Evolutionary conservation across 176 grass and related monocot species (phyloP).

Genomic region (Saccharum spontaneum): DNA sequence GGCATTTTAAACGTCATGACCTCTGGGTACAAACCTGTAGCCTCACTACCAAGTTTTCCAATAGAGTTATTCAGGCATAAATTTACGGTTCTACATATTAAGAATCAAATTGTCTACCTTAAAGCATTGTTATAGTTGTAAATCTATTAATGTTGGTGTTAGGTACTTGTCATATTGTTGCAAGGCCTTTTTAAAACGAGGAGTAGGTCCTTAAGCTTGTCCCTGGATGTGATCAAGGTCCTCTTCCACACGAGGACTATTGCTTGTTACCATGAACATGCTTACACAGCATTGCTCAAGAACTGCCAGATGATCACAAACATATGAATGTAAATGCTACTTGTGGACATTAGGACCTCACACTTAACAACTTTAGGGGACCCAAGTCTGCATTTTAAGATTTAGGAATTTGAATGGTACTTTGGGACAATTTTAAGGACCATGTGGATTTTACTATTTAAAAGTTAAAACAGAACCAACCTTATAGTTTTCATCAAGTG

Average conservation of each 20-base stretch:
- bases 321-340: not conserved
- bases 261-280: not conserved
- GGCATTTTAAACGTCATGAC: not conserved
- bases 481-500: not conserved
- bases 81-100: not conserved
- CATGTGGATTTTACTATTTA: not conserved
- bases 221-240: not conserved
- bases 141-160: slow-evolving; percentile 12
- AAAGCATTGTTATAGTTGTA: not conserved
- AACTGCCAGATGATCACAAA: not conserved
- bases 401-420: not conserved
- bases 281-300: not conserved
- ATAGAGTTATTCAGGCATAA: not conserved
- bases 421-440: not conserved
- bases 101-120: not conserved
- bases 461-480: not conserved
- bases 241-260: not conserved
- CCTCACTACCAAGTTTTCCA: not conserved
- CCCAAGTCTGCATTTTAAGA: not conserved
- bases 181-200: not conserved
- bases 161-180: not conserved
- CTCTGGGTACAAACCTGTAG: slow-evolving; percentile 6
- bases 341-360: not conserved
- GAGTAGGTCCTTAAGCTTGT: not conserved
- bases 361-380: not conserved